Conservation (phyloP, 2,329 filamentous ascomycete genomes). For the Alternaria sp. region DNA sequence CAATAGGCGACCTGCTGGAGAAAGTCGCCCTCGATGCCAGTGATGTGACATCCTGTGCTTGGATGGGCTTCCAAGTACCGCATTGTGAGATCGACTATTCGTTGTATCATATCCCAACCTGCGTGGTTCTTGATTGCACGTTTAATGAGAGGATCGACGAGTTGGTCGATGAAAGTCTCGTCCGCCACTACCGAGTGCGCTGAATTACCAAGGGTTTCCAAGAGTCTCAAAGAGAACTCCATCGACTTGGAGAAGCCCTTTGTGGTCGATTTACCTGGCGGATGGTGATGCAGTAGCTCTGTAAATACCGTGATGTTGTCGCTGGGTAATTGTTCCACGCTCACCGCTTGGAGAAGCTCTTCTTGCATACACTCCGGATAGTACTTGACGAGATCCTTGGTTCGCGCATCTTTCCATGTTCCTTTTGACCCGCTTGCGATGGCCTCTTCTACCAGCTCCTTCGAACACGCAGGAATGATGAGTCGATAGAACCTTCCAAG, state of each 20-base stretch:
- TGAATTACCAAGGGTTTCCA: constrained; percentile 16
- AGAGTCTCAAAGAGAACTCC: constrained; percentile 29
- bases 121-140: constrained; percentile 26
- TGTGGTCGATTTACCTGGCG: constrained; percentile 2
- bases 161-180: constrained; percentile 15
- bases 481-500: constrained; percentile 23
- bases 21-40: constrained; percentile 10
- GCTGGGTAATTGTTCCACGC: background rate
- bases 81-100: constrained; percentile 26
- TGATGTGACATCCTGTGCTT: constrained; percentile 9
- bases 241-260: constrained; percentile 34
- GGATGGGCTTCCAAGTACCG: constrained; percentile 23
- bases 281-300: constrained; percentile 16
- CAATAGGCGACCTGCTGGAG: constrained; percentile 27
- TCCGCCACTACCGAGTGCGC: constrained; percentile 2
- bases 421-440: constrained; percentile 4
- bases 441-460: constrained; percentile 18
- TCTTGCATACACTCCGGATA: constrained; percentile 24
- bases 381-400: constrained; percentile 15
- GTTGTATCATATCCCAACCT: constrained; percentile 16
- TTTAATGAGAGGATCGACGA: constrained; percentile 30
- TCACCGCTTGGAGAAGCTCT: constrained; percentile 16
- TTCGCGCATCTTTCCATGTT: constrained; percentile 7
- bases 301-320: constrained; percentile 7
- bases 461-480: constrained; percentile 31